Evolutionary conservation across 73 alveolate species (phyloP).

Genomic region (Tetrahymena thermophila): DNA sequence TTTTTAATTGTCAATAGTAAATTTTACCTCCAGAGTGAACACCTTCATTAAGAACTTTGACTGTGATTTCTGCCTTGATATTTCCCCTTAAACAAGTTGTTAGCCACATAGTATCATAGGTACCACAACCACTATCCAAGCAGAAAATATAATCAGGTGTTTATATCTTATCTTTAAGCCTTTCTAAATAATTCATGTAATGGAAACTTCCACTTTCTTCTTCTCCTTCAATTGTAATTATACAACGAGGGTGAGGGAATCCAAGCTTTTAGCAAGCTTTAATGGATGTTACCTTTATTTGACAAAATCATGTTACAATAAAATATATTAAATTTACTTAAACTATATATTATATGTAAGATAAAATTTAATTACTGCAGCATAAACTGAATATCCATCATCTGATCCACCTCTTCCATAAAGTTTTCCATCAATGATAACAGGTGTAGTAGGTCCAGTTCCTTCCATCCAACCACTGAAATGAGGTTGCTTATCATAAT

Average conservation of each 20-base stretch:
- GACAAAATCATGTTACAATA: background rate
- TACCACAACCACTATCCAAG: slow-evolving; percentile 78
- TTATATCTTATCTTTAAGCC: slow-evolving; percentile 46
- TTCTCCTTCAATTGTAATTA: slow-evolving; percentile 59
- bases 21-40: slow-evolving; percentile 64
- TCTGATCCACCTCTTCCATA: slow-evolving; percentile 86
- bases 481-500: slow-evolving; percentile 71
- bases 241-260: slow-evolving; percentile 53
- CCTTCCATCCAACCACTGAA: slow-evolving; percentile 75
- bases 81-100: slow-evolving; percentile 89
- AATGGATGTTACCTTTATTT: slow-evolving; percentile 18
- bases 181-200: slow-evolving; percentile 57
- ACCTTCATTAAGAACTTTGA: slow-evolving; percentile 65
- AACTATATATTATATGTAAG: too few relatives aligned
- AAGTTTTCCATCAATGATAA: slow-evolving; percentile 50
- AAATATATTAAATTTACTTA: too few relatives aligned
- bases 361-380: slow-evolving; percentile 40
- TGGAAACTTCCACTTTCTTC: slow-evolving; percentile 82
- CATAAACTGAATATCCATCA: slow-evolving; percentile 65
- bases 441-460: slow-evolving; percentile 61
- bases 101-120: slow-evolving; percentile 80
- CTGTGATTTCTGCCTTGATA: slow-evolving; percentile 62
- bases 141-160: slow-evolving; percentile 76
- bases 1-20: background rate
- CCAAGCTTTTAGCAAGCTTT: slow-evolving; percentile 54